These are phyloP conservation scores for Sclerotiophoma versabilis DNA, from an alignment of 2,329 filamentous ascomycete species.

Conservation along the genomic window DNA sequence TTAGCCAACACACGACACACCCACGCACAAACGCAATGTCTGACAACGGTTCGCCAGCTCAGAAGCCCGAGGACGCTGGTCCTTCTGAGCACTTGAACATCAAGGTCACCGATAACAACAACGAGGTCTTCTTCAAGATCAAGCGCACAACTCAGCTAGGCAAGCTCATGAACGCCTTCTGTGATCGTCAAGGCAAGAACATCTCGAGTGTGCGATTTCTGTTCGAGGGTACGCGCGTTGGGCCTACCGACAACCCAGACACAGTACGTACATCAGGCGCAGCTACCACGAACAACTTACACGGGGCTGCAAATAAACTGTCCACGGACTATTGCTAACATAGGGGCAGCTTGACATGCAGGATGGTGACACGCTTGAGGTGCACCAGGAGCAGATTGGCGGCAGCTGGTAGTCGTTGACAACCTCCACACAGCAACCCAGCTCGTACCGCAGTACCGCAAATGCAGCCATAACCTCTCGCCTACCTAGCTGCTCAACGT, in stretches of 20 bases:
- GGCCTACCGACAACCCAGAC: conserved; percentile 87
- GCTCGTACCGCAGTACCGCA: conserved; percentile 5
- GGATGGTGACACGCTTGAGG: conserved; percentile 94
- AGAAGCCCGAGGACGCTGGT: conserved; percentile 55
- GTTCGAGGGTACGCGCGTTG: conserved; percentile 93
- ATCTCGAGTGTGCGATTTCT: conserved; percentile 86
- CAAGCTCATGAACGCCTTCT: conserved; percentile 98
- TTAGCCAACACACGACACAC: conserved; percentile 7
- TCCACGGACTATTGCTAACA: conserved; percentile 20
- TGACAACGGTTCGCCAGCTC: conserved; percentile 53
- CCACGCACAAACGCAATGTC: conserved; percentile 43
- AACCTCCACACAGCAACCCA: conserved; percentile 6
- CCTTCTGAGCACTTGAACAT: conserved; percentile 91
- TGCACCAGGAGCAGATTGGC: conserved; percentile 97
- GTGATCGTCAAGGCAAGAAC: conserved; percentile 92
- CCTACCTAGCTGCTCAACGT: conserved; percentile 1
- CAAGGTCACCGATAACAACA: conserved; percentile 99
- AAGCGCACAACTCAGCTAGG: conserved; percentile 95
- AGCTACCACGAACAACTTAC: background rate
- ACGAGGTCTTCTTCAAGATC: conserved; percentile 99
- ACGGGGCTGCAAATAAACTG: background rate
- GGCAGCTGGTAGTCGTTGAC: conserved; percentile 57
- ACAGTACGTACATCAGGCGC: conserved; percentile 68
- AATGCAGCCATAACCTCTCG: conserved; percentile 1
- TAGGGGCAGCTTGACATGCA: conserved; percentile 84